Base-by-base conservation (phyloP, 768 basidiomycete genomes). In the Erythrobasidium yunnanense region DNA sequence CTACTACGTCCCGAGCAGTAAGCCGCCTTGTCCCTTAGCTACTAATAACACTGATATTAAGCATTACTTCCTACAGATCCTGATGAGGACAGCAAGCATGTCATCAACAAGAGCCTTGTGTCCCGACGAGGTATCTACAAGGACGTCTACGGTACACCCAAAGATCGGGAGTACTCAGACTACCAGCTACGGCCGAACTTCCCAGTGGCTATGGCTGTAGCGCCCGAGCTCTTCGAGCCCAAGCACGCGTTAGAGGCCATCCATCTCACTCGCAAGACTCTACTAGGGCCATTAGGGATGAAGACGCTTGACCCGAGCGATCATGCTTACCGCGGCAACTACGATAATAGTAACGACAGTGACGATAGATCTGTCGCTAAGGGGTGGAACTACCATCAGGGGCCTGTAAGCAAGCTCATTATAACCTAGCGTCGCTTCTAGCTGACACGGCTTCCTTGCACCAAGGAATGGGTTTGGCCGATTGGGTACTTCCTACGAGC, bases 81-180 rank as follows among this genome's bases (percentile, higher is more conserved):
- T 2, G 50, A 56, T 73, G 82, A 87, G 25, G 93, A 99, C 73
- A 68, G 71, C 2, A 78, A 83, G 17, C 90, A 90, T 78, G 80
- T 81, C 60, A 76, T 95, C 71, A 79, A 88, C 72, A 71, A 87
- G 2, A 80, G 71, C 23, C 76, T 96, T 34, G 80, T 95, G 67
- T 87, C 90, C 74, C 85, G 90, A 15, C 82, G 95, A 65, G 95
- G 93, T 3, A 93, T 96, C 74, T 99, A 97, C 81, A 99, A 99
- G 80, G 95, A 99, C 74, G 90, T 97, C 5, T 87, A 87, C 70
- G 90, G 92, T 42, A 91, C 95, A 11, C 88, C 88, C 0, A 73
- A 80, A 52, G 87, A 85, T 8, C 82, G 89, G 62, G 88, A 93
- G 76, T 96, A 90, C 90, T 88, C 90, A 4, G 92, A 99, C 77